phyloP scores from a whole-genome alignment of 176 grass and related monocot genomes.

The Eragrostis curvula region DNA sequence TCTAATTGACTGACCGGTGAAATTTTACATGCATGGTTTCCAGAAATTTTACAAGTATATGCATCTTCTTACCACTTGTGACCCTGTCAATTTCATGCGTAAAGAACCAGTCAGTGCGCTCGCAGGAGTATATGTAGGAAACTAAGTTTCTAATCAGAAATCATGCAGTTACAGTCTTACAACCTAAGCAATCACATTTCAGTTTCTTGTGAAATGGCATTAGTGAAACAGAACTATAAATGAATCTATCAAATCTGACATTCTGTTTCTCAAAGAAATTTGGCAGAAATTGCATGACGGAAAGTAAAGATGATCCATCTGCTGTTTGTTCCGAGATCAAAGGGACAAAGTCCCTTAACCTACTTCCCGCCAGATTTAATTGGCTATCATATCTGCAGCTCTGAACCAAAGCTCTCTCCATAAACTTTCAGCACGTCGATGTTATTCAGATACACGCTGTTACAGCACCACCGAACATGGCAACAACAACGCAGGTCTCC shows the following conservation, averaged over 20 bases:
- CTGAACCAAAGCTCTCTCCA: background rate
- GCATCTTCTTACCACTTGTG: background rate
- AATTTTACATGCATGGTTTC: background rate
- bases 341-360: background rate
- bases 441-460: slow-evolving; percentile 17
- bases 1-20: background rate
- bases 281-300: background rate
- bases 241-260: background rate
- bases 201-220: background rate
- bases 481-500: no score
- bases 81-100: background rate
- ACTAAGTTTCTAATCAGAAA: background rate
- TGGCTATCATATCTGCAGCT: background rate
- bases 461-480: background rate
- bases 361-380: background rate
- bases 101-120: background rate
- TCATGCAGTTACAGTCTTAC: background rate
- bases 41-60: background rate
- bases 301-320: background rate
- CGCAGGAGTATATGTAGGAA: background rate
- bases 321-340: slow-evolving; percentile 7
- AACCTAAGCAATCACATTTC: background rate
- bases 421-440: background rate
- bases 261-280: background rate
- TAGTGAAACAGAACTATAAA: background rate